These are phyloP conservation scores for Penicillium arizonense DNA, from an alignment of 495 filamentous ascomycete genomes.

Conservation along the genomic window DNA sequence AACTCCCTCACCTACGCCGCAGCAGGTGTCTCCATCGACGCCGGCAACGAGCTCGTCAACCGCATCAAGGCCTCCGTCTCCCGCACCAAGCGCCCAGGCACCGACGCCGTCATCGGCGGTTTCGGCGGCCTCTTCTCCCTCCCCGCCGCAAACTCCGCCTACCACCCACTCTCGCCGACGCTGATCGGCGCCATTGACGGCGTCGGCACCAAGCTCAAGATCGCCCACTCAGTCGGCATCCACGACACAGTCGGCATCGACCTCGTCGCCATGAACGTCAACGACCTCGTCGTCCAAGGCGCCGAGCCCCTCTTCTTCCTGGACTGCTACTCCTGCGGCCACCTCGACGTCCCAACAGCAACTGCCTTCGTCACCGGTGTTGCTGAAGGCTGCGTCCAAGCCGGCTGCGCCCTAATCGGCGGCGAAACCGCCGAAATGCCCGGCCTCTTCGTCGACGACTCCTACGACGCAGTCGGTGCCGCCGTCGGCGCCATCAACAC, in stretches of 20 bases:
- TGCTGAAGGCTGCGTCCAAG: constrained; percentile 75
- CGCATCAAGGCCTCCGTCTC: constrained; percentile 81
- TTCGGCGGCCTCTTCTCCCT: constrained; percentile 92
- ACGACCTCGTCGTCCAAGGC: constrained; percentile 93
- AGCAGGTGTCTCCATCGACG: constrained; percentile 88
- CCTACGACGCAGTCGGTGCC: constrained; percentile 88
- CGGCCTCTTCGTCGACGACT: constrained; percentile 75
- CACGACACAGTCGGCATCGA: constrained; percentile 94
- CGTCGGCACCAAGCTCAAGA: constrained; percentile 93
- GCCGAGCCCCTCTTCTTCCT: constrained; percentile 93
- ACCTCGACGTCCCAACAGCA: constrained; percentile 73
- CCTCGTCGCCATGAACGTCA: constrained; percentile 98
- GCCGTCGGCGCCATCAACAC: constrained; percentile 78
- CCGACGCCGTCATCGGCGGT: constrained; percentile 88
- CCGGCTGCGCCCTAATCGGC: constrained; percentile 85
- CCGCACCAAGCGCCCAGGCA: constrained; percentile 77
- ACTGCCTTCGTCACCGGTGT: constrained; percentile 84
- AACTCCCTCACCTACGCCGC: constrained; percentile 84
- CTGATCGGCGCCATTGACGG: constrained; percentile 92
- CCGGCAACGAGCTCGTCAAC: constrained; percentile 86
- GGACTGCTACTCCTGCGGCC: constrained; percentile 91
- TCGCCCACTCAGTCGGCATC: constrained; percentile 82
- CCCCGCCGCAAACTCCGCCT: constrained; percentile 63
- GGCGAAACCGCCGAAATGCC: constrained; percentile 99
- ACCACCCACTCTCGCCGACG: constrained; percentile 65